Base-by-base conservation (phyloP, 495 filamentous ascomycete species). In the Pyrenula aspistea region DNA sequence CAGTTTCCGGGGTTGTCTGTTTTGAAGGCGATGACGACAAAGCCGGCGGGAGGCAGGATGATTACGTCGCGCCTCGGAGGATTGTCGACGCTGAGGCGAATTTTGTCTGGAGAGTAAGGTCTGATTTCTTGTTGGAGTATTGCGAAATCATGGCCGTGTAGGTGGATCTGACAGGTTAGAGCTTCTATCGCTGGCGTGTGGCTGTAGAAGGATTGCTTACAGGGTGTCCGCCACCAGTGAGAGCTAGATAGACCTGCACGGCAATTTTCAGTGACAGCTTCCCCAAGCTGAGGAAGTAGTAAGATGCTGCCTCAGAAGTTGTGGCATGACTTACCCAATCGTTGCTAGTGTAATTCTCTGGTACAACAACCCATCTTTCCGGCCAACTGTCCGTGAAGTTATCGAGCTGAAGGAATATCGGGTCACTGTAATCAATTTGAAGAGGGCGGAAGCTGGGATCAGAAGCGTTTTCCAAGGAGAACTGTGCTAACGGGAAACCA, bases 1-100 rank as follows among this genome's bases (percentile, higher is more conserved):
- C 77, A 80, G n/a, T 67, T 71, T 0, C 76, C 76, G 2, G 76
- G 79, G 52, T 74, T 75, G 63, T 77, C 65, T 12, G 77, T 76
- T 67, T 78, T 67, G 62, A 83, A 84, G 10, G 71, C 80, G 12
- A 49, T 55, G 20, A 71, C 67, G 50, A 79, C 57, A 61, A 74
- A 68, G 2, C 77, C 81, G 22, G 54, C 57, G 0, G 65, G 62
- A 1, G 75, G 75, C 0, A 88, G 62, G 59, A 82, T 65, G 1
- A 81, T 82, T 2, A 78, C 78, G 59, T 88, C 84, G 10, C 84
- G 72, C 2, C 83, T 74, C 3, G 79, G 74, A 2, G 84, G 80
- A 23, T 70, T 73, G 3, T 57, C 20, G 21, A 59, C 74, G 10
- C 53, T 62, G 10, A 47, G 57, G 55, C 25, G 65, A 58, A 68